phyloP scores from a whole-genome alignment of 2,329 filamentous ascomycete species.

The Trichophyton schoenleinii region DNA sequence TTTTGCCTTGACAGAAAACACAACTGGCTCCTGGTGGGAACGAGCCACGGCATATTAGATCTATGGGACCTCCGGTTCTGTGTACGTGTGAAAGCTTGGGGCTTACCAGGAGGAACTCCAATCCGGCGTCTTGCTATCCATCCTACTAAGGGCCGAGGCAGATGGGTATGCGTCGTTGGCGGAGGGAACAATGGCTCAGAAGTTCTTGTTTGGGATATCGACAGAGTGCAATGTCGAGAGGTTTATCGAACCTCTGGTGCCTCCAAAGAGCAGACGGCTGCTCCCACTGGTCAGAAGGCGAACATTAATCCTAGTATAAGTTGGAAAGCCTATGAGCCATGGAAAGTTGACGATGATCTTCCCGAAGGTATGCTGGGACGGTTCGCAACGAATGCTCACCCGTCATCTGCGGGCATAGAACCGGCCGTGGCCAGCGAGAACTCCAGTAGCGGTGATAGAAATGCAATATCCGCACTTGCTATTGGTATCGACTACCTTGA shows the following conservation, averaged over 20 bases:
- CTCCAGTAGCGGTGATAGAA: constrained; percentile 17
- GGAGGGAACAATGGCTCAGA: constrained; percentile 71
- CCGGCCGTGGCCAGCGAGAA: constrained; percentile 33
- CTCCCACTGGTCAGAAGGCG: constrained; percentile 12
- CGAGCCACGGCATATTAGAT: constrained; percentile 81
- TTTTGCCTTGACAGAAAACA: constrained; percentile 78
- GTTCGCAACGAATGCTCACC: constrained; percentile 48
- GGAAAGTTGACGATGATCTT: constrained; percentile 81
- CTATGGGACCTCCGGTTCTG: constrained; percentile 96
- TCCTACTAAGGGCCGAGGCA: constrained; percentile 62
- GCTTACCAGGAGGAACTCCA: constrained; percentile 63
- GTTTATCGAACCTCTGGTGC: constrained; percentile 55
- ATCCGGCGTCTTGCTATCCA: constrained; percentile 72
- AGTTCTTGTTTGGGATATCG: constrained; percentile 89
- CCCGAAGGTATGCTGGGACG: constrained; percentile 75
- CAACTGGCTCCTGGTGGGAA: constrained; percentile 85
- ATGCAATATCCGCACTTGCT: constrained; percentile 60
- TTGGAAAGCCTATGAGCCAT: constrained; percentile 59
- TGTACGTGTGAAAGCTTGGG: constrained; percentile 77
- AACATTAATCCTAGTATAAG: constrained; percentile 15
- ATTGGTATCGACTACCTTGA: constrained; percentile 59
- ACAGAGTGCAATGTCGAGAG: constrained; percentile 77
- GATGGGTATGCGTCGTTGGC: constrained; percentile 78
- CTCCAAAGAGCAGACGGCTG: constrained; percentile 14
- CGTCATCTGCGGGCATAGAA: constrained; percentile 46